Evolutionary conservation across 2,329 filamentous ascomycete species (phyloP), one percentile per base, ranked within the genome.

Genomic region (Ophiostoma perfectum): DNA sequence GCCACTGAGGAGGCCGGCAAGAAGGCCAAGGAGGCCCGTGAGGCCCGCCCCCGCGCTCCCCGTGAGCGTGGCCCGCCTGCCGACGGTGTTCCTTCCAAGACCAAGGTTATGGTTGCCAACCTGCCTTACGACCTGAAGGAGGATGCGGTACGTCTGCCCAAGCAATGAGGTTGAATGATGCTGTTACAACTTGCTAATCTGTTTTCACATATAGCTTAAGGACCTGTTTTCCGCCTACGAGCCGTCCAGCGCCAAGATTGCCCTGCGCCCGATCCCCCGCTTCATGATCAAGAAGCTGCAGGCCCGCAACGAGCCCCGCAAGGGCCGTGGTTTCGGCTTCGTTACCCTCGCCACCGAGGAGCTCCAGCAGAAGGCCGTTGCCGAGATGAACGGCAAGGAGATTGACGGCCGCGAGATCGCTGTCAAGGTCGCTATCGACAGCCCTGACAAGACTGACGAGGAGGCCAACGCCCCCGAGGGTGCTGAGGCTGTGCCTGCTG

Each of bases 251-350:
- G 94, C 95, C 80, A 99, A 98, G 88, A 98, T 99, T 77, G 95
- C 95, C 74, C 92, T 99, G 75, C 94, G 95, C 76, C 95, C 95
- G 66, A 99, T 99, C 74, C 95, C 95, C 75, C 93, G 94, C 76
- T 99, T 98, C 86, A 99, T 99, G 95, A 95, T 99, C 83, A 97
- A 97, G 90, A 99, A 99, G 88, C 92, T 99, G 72, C 93, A 97
- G 83, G 93, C 94, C 76, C 94, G 95, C 78, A 93, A 93, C 78
- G 95, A 99, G 84, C 89, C 94, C 76, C 95, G 95, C 84, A 99
- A 99, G 90, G 95, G 95, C 71, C 95, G 95, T 84, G 95, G 95
- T 74, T 99, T 99, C 79, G 95, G 95, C 74, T 99, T 99, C 80
- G 95, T 99, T 72, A 98, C 93, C 71, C 89, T 99, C 71, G 90